Evolutionary conservation across 164 flowering plant genomes (phyloP).

Genomic region (Pachysandra terminalis): DNA sequence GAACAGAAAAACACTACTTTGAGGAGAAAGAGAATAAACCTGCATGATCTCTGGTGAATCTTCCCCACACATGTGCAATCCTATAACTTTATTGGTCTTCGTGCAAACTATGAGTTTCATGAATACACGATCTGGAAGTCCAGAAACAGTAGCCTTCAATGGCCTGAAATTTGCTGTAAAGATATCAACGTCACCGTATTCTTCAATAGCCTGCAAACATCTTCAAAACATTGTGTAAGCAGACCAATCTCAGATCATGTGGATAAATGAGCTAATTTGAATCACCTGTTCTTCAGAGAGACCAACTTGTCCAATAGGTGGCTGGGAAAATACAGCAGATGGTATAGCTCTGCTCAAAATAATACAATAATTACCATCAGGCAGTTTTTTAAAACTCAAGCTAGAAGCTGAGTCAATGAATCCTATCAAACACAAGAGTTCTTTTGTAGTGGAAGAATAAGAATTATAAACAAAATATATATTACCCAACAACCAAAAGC

Average conservation of each 20-base stretch:
- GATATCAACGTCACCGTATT: slow-evolving; percentile 82
- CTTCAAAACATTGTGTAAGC: neutral
- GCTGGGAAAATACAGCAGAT: slow-evolving; percentile 94
- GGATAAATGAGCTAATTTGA: neutral
- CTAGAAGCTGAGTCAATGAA: no score
- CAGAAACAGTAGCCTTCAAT: slow-evolving; percentile 90
- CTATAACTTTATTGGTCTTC: slow-evolving; percentile 74
- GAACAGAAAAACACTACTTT: neutral
- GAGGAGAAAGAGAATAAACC: slow-evolving; percentile 38
- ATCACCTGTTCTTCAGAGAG: slow-evolving; percentile 91
- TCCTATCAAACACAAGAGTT: no score
- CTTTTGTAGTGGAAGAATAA: no score
- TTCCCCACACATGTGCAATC: slow-evolving; percentile 95
- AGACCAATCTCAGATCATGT: slow-evolving; percentile 5
- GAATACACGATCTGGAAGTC: slow-evolving; percentile 84
- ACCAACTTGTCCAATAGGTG: slow-evolving; percentile 95
- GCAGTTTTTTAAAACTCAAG: no score
- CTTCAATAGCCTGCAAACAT: slow-evolving; percentile 63
- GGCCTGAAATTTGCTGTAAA: slow-evolving; percentile 88
- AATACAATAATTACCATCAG: neutral
- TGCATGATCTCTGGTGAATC: slow-evolving; percentile 87
- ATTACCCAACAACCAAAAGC: no score
- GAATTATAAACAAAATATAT: no score
- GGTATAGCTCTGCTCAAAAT: slow-evolving; percentile 63
- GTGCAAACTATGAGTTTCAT: slow-evolving; percentile 95